Evolutionary conservation across 2,329 filamentous ascomycete genomes (phyloP).

Genomic region (Cryphonectria nitschkei): DNA sequence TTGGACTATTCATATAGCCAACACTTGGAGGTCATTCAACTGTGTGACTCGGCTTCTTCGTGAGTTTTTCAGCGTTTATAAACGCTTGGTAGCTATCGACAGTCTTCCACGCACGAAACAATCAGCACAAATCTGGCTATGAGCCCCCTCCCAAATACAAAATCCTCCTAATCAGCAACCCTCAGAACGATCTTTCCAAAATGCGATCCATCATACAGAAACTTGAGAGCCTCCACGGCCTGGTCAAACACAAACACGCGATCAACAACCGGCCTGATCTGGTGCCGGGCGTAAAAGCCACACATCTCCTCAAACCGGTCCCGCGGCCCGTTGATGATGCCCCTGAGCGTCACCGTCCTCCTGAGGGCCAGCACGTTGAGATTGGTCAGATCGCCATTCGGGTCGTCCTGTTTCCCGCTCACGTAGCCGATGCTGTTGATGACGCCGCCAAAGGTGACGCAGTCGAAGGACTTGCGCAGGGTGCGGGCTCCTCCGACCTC

Average conservation of each 20-base stretch:
- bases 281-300: constrained; percentile 39
- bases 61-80: too few relatives aligned
- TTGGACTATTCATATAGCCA: neutral
- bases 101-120: too few relatives aligned
- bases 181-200: constrained; percentile 57
- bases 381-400: constrained; percentile 52
- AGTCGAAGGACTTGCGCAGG: constrained; percentile 55
- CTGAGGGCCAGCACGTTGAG: constrained; percentile 53
- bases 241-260: constrained; percentile 47
- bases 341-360: constrained; percentile 44
- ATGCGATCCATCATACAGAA: constrained; percentile 54
- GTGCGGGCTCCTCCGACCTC: constrained; percentile 59
- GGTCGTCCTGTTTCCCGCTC: constrained; percentile 52
- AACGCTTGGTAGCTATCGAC: too few relatives aligned
- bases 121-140: too few relatives aligned
- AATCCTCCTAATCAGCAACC: constrained; percentile 6
- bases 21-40: neutral
- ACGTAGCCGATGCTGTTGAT: constrained; percentile 51
- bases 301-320: constrained; percentile 44
- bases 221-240: constrained; percentile 49
- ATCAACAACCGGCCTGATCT: constrained; percentile 48
- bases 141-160: too few relatives aligned
- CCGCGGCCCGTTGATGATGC: constrained; percentile 62
- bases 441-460: constrained; percentile 57
- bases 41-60: neutral